Evolutionary conservation across 2,329 filamentous ascomycete species (phyloP).

Genomic region (Fusarium incarnatum): DNA sequence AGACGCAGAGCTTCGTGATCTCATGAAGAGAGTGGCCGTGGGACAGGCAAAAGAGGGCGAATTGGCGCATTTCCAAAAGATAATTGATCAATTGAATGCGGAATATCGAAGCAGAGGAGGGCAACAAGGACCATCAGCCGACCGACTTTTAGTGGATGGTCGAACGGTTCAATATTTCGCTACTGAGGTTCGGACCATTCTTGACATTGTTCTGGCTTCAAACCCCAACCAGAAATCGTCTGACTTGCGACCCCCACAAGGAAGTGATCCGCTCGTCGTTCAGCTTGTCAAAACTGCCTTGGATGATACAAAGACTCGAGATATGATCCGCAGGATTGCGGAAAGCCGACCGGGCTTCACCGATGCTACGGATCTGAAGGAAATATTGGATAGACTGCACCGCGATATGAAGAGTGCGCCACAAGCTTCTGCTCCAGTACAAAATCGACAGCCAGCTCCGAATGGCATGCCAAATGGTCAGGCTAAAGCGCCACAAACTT

Average conservation of each 20-base stretch:
- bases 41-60: constrained; percentile 78
- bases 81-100: constrained; percentile 81
- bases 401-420: constrained; percentile 55
- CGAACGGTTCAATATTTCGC: constrained; percentile 70
- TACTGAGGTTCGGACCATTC: constrained; percentile 67
- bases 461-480: constrained; percentile 53
- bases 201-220: constrained; percentile 68
- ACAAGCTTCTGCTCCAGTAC: constrained; percentile 47
- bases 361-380: constrained; percentile 66
- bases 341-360: constrained; percentile 62
- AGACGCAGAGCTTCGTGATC: constrained; percentile 76
- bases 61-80: constrained; percentile 79
- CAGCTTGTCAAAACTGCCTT: constrained; percentile 68
- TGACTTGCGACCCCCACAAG: constrained; percentile 64
- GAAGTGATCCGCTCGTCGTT: constrained; percentile 68
- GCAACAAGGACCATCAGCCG: constrained; percentile 65
- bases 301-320: constrained; percentile 62
- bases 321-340: constrained; percentile 66
- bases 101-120: constrained; percentile 66
- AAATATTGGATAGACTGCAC: constrained; percentile 62
- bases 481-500: constrained; percentile 31
- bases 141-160: constrained; percentile 65
- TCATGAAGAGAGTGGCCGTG: constrained; percentile 86
- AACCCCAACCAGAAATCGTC: constrained; percentile 67
- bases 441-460: constrained; percentile 42